Conservation (phyloP, 2,329 filamentous ascomycete species). For the Neopestalotiopsis sp. region DNA sequence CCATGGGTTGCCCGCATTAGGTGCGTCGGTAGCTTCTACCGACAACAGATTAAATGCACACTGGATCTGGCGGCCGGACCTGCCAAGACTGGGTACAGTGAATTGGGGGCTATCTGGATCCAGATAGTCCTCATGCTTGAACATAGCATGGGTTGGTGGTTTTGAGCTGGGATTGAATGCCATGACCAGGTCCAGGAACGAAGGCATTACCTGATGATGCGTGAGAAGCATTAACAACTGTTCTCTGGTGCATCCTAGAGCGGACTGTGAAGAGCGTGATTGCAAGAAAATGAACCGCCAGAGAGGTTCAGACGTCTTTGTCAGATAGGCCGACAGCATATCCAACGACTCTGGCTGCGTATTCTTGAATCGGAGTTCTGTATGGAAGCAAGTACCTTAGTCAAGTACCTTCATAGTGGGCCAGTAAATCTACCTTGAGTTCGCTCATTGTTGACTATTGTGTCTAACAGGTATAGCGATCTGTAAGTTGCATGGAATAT, state of each 20-base stretch:
- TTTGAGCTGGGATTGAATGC: slow-evolving; percentile 21
- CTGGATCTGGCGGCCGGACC: slow-evolving; percentile 26
- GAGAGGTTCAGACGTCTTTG: neutral
- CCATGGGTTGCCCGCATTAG: slow-evolving; percentile 22
- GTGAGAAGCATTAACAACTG: slow-evolving; percentile 25
- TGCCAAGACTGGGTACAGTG: slow-evolving; percentile 7
- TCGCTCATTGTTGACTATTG: neutral
- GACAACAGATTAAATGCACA: slow-evolving; percentile 27
- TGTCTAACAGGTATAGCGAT: slow-evolving; percentile 10
- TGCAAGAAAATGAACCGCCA: slow-evolving; percentile 24
- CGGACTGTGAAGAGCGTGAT: slow-evolving; percentile 19
- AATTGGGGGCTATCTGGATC: slow-evolving; percentile 16
- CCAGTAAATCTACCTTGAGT: neutral
- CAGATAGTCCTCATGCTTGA: slow-evolving; percentile 25
- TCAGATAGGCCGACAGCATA: neutral
- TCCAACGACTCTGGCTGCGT: neutral
- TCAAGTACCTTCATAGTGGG: neutral
- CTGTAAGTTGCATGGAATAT: slow-evolving; percentile 19
- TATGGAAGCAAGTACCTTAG: neutral
- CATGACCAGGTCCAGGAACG: slow-evolving; percentile 27
- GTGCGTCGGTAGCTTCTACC: slow-evolving; percentile 20
- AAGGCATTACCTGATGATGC: slow-evolving; percentile 30
- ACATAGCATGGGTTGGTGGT: slow-evolving; percentile 20
- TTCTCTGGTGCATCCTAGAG: slow-evolving; percentile 26
- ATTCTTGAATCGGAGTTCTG: slow-evolving; percentile 1